phyloP scores from a whole-genome alignment of 1,284 basidiomycete species.

The Microbotryum lychnidis-dioicae region DNA sequence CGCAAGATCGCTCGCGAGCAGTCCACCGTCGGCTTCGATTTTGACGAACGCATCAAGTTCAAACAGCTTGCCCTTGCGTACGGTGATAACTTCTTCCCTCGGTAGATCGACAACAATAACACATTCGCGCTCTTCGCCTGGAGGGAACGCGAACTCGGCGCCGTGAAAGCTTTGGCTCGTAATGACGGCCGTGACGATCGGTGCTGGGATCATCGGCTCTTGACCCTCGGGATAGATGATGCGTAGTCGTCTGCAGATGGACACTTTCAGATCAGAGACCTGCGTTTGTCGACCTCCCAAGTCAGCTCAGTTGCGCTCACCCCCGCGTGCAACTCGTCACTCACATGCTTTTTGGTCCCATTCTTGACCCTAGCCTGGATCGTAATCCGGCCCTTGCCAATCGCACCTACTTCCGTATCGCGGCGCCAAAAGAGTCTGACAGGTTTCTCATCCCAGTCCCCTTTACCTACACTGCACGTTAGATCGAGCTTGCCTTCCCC shows the following conservation, averaged over 20 bases:
- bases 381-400: constrained; percentile 19
- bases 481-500: constrained; percentile 19
- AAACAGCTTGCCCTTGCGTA: constrained; percentile 32
- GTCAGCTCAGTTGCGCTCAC: background rate
- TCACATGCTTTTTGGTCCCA: constrained; percentile 17
- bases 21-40: constrained; percentile 32
- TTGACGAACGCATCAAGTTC: constrained; percentile 31
- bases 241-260: constrained; percentile 31
- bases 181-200: constrained; percentile 25
- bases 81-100: constrained; percentile 27
- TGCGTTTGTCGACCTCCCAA: background rate
- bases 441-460: constrained; percentile 7
- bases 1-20: constrained; percentile 31
- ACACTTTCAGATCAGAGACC: constrained; percentile 31
- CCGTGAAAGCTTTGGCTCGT: constrained; percentile 29
- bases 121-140: constrained; percentile 21
- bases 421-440: constrained; percentile 26
- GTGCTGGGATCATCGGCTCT: constrained; percentile 9
- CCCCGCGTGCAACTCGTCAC: background rate
- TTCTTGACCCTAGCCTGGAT: constrained; percentile 19
- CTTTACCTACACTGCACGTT: constrained; percentile 11
- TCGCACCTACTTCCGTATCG: constrained; percentile 6
- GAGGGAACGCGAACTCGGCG: constrained; percentile 29
- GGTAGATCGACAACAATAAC: constrained; percentile 17
- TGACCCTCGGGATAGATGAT: constrained; percentile 18